Conservation (phyloP, 2,329 filamentous ascomycete genomes). For the Calonectria pauciramosa region DNA sequence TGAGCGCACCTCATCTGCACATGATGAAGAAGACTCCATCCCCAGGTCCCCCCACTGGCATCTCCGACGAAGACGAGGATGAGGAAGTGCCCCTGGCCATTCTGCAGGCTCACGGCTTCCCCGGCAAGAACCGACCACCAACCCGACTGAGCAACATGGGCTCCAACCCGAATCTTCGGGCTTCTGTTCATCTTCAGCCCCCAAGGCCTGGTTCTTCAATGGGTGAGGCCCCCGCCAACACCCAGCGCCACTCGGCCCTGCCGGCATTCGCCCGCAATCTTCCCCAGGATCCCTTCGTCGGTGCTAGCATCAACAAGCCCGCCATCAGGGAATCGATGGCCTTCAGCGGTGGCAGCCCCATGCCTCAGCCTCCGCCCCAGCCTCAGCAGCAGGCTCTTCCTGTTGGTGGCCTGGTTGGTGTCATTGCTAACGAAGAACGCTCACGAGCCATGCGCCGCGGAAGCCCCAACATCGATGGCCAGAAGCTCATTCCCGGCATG, state of each 20-base stretch:
- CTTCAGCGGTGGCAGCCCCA: constrained; percentile 69
- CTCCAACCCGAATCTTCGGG: constrained; percentile 80
- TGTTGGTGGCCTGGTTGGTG: constrained; percentile 85
- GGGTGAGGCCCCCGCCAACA: constrained; percentile 60
- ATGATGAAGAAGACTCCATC: constrained; percentile 54
- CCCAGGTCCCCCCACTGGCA: constrained; percentile 59
- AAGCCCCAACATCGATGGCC: constrained; percentile 76
- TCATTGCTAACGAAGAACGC: constrained; percentile 88
- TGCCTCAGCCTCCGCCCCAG: constrained; percentile 43
- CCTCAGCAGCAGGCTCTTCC: constrained; percentile 60
- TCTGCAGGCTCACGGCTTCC: constrained; percentile 90
- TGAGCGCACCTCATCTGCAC: constrained; percentile 73
- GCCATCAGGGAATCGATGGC: constrained; percentile 81
- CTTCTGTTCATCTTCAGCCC: constrained; percentile 59
- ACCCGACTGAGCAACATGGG: constrained; percentile 73
- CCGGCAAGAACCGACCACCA: constrained; percentile 81
- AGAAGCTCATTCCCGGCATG: constrained; percentile 54
- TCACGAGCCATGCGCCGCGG: constrained; percentile 83
- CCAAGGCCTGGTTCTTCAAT: constrained; percentile 68
- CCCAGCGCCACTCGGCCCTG: constrained; percentile 62
- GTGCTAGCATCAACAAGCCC: constrained; percentile 80
- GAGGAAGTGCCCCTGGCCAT: constrained; percentile 91
- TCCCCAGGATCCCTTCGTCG: constrained; percentile 87
- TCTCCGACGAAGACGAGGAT: constrained; percentile 86
- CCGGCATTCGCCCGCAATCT: constrained; percentile 87